Evolutionary conservation across 495 filamentous ascomycete genomes (phyloP).

Genomic region (Penicillium odoratum): DNA sequence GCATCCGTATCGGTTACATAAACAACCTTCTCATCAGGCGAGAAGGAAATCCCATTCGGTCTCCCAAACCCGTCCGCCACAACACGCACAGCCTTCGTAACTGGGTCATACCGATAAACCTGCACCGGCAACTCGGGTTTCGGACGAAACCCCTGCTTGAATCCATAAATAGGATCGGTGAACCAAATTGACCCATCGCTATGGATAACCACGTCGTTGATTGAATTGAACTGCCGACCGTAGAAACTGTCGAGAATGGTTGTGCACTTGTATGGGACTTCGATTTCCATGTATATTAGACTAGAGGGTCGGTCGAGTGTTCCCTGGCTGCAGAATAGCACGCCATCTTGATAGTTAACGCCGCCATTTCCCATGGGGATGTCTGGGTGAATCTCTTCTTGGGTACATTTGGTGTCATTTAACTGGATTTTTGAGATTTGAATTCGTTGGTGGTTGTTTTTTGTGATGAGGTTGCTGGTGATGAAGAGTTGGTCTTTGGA

Average conservation of each 20-base stretch:
- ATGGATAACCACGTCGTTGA: conserved; percentile 48
- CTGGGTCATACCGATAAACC: conserved; percentile 57
- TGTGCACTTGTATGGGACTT: background rate
- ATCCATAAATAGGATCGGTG: conserved; percentile 63
- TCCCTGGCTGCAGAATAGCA: conserved; percentile 57
- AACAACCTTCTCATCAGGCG: conserved; percentile 42
- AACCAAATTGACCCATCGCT: conserved; percentile 61
- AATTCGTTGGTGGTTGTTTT: conserved; percentile 25
- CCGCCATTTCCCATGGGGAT: conserved; percentile 60
- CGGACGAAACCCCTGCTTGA: conserved; percentile 57
- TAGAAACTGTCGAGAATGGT: background rate
- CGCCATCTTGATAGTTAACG: conserved; percentile 42
- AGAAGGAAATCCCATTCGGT: conserved; percentile 51
- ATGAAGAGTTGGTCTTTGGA: conserved; percentile 53
- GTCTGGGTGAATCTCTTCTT: conserved; percentile 26
- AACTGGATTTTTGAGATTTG: conserved; percentile 38
- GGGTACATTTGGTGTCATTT: conserved; percentile 14
- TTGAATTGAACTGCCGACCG: background rate
- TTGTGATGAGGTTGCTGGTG: conserved; percentile 48
- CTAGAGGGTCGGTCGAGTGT: conserved; percentile 20
- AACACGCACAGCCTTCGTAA: conserved; percentile 42
- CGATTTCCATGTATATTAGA: background rate
- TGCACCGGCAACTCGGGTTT: conserved; percentile 52
- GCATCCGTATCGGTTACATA: conserved; percentile 60
- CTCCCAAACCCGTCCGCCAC: conserved; percentile 51